Conservation (phyloP, 1,139 yeast species). For the Scheffersomyces stambukii region DNA sequence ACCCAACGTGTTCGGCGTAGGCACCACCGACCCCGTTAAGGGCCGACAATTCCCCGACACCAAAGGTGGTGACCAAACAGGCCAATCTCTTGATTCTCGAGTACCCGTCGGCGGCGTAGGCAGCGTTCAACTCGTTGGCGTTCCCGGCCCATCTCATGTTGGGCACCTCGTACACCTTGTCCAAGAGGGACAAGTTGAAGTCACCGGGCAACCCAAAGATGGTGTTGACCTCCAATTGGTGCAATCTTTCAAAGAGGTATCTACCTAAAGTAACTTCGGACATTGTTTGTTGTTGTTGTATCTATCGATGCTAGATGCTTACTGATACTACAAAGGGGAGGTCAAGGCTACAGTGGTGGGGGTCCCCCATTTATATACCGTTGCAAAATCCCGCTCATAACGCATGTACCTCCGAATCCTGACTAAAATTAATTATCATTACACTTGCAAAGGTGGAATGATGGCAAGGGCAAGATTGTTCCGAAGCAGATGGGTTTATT, state of each 20-base stretch:
- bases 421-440: too few species aligned
- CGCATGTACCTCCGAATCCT: too few species aligned
- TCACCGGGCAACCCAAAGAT: slow-evolving; percentile 44
- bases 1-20: slow-evolving; percentile 40
- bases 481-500: too few species aligned
- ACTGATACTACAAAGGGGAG: slow-evolving; percentile 1
- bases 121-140: slow-evolving; percentile 41
- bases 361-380: slow-evolving; percentile 1
- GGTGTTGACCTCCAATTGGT: slow-evolving; percentile 36
- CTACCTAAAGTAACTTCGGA: slow-evolving; percentile 38
- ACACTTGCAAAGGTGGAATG: slow-evolving; percentile 4
- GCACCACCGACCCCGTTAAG: slow-evolving; percentile 41
- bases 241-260: slow-evolving; percentile 41
- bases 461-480: slow-evolving; percentile 4
- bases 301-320: neutral
- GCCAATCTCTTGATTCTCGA: slow-evolving; percentile 31
- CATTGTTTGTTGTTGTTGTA: slow-evolving; percentile 14
- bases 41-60: slow-evolving; percentile 40
- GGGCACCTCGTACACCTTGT: slow-evolving; percentile 35
- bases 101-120: slow-evolving; percentile 43
- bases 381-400: too few species aligned
- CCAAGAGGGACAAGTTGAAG: slow-evolving; percentile 34
- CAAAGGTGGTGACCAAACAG: slow-evolving; percentile 38
- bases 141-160: slow-evolving; percentile 41
- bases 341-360: slow-evolving; percentile 1